Conservation (phyloP, 805 yeast species). For the Tetrapisispora fleetii region DNA sequence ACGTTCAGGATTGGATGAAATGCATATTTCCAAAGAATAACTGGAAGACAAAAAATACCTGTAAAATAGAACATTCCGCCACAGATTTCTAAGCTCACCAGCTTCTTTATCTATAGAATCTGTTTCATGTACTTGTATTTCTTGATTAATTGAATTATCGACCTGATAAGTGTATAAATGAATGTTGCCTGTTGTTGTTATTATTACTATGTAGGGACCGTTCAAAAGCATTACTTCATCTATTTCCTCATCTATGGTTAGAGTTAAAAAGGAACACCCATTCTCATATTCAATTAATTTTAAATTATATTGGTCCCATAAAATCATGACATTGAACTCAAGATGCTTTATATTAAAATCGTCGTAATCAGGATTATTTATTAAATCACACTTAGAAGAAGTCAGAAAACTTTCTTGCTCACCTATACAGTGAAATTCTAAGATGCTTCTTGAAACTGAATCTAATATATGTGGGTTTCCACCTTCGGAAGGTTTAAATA, state of each 20-base stretch:
- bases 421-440: background rate
- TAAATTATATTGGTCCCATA: conserved; percentile 10
- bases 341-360: conserved; percentile 14
- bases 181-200: conserved; percentile 14
- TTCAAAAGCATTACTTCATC: conserved; percentile 9
- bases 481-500: conserved; percentile 10
- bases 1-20: conserved; percentile 14
- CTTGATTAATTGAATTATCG: conserved; percentile 13
- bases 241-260: conserved; percentile 17
- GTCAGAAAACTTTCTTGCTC: conserved; percentile 7
- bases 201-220: conserved; percentile 15
- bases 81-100: conserved; percentile 13
- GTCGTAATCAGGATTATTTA: conserved; percentile 14
- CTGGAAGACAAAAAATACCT: conserved; percentile 16
- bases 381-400: conserved; percentile 10
- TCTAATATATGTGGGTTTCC: conserved; percentile 13
- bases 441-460: conserved; percentile 11
- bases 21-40: conserved; percentile 15
- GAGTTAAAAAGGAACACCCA: conserved; percentile 21
- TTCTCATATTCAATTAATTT: conserved; percentile 21
- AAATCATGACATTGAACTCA: conserved; percentile 13
- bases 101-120: conserved; percentile 13
- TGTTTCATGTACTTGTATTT: conserved; percentile 8
- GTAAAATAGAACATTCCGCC: conserved; percentile 24
- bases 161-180: conserved; percentile 18